These are phyloP conservation scores for Durusdinium trenchii DNA, from an alignment of 73 alveolate genomes.

Conservation along the genomic window DNA sequence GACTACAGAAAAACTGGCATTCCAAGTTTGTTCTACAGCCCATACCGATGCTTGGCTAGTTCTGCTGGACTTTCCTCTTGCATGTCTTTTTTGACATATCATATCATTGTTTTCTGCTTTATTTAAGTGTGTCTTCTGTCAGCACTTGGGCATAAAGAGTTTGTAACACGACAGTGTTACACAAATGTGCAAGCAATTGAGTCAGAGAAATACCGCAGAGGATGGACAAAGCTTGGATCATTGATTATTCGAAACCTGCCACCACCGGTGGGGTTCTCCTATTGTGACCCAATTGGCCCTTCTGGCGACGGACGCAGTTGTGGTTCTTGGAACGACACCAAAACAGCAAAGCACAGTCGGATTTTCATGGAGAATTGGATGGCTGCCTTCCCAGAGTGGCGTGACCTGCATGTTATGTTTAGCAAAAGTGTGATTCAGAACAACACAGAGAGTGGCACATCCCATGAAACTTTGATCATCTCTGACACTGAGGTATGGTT, in stretches of 20 bases:
- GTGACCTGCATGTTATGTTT: background rate
- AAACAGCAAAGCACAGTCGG: conserved; percentile 97
- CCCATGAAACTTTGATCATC: background rate
- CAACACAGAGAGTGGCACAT: background rate
- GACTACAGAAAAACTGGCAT: conserved; percentile 47
- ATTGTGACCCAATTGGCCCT: conserved; percentile 84
- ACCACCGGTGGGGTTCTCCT: conserved; percentile 98
- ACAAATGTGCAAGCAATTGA: background rate
- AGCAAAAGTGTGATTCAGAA: background rate
- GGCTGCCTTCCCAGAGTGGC: conserved; percentile 60
- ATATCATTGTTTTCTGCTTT: background rate
- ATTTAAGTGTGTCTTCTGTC: background rate
- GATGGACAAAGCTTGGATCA: conserved; percentile 97
- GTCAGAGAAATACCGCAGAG: background rate
- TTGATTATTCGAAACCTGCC: conserved; percentile 97
- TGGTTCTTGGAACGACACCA: conserved; percentile 97
- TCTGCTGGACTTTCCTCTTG: background rate
- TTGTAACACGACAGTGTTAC: background rate
- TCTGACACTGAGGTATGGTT: conserved; percentile 95
- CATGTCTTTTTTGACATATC: background rate
- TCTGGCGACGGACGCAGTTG: conserved; percentile 81
- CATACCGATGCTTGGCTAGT: conserved; percentile 95
- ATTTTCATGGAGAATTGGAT: conserved; percentile 96
- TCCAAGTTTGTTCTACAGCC: conserved; percentile 96
- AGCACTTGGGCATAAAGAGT: too few species aligned